phyloP scores from a whole-genome alignment of 176 grass and related monocot genomes.

The Tillandsia fasciculata region DNA sequence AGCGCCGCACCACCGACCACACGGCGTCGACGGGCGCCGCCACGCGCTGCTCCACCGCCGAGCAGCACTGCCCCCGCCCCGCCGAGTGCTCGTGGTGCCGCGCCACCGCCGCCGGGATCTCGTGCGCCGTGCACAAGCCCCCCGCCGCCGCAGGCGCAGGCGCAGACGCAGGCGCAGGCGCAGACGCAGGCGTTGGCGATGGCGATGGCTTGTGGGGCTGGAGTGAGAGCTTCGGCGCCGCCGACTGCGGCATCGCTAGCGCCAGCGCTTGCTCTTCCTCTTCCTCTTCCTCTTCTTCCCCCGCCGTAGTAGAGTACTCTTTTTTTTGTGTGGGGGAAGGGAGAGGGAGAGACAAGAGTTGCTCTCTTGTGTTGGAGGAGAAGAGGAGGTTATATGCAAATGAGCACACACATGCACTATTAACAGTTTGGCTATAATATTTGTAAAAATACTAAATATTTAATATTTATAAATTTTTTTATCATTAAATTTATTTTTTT shows the following conservation, averaged over 20 bases:
- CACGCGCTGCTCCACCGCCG: conserved; percentile 30
- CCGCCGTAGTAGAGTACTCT: too few relatives aligned
- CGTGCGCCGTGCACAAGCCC: conserved; percentile 18
- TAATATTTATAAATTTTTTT: too few relatives aligned
- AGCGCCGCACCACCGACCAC: conserved; percentile 87
- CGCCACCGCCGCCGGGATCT: conserved; percentile 30
- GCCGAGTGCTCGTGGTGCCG: conserved; percentile 55
- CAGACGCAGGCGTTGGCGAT: neutral
- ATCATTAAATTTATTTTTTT: too few relatives aligned
- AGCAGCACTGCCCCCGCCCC: conserved; percentile 52
- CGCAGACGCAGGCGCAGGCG: neutral
- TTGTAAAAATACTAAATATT: too few relatives aligned
- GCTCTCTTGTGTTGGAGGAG: too few relatives aligned
- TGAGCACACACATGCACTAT: too few relatives aligned
- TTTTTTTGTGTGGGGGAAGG: too few relatives aligned
- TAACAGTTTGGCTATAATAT: too few relatives aligned
- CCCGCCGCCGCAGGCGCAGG: neutral
- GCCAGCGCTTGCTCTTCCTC: too few relatives aligned
- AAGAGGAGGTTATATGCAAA: too few relatives aligned
- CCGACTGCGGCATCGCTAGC: conserved; percentile 13
- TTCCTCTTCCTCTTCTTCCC: too few relatives aligned
- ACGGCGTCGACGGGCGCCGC: conserved; percentile 43
- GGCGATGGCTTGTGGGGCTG: conserved; percentile 7
- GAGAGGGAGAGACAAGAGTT: too few relatives aligned
- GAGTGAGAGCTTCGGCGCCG: conserved; percentile 34